phyloP scores from a whole-genome alignment of 164 flowering plant species.

The Platanus orientalis region DNA sequence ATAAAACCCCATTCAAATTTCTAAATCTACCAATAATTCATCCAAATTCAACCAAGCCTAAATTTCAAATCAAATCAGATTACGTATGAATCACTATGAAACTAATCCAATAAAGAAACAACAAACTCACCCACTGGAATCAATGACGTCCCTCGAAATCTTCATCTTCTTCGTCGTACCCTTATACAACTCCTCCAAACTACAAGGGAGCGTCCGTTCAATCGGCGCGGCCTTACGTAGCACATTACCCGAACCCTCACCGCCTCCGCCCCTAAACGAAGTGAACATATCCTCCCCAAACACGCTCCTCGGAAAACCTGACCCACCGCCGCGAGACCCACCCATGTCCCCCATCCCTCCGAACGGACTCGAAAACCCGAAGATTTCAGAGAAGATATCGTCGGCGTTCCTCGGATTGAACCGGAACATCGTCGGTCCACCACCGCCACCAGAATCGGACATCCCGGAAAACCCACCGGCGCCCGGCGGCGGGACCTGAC shows the following conservation, averaged over 20 bases:
- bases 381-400: conserved; percentile 84
- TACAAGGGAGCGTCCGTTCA: conserved; percentile 64
- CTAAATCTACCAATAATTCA: too few relatives aligned
- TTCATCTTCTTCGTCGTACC: conserved; percentile 96
- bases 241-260: conserved; percentile 35
- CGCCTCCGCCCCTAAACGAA: conserved; percentile 42
- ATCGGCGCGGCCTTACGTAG: conserved; percentile 56
- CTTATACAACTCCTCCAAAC: conserved; percentile 87
- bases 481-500: conserved; percentile 66
- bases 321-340: conserved; percentile 37
- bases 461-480: conserved; percentile 41
- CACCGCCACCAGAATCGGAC: conserved; percentile 20
- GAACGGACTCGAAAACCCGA: conserved; percentile 70
- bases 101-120: not conserved
- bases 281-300: conserved; percentile 63
- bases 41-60: not conserved
- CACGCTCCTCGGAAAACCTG: conserved; percentile 43
- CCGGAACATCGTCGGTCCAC: conserved; percentile 42
- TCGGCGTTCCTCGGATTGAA: conserved; percentile 81
- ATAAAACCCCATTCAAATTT: too few relatives aligned
- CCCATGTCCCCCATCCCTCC: conserved; percentile 64
- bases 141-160: conserved; percentile 79
- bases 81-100: not conserved
- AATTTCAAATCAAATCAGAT: not conserved
- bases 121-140: conserved; percentile 66